phyloP scores from a whole-genome alignment of 1,284 basidiomycete genomes.

The Vanrija humicola region DNA sequence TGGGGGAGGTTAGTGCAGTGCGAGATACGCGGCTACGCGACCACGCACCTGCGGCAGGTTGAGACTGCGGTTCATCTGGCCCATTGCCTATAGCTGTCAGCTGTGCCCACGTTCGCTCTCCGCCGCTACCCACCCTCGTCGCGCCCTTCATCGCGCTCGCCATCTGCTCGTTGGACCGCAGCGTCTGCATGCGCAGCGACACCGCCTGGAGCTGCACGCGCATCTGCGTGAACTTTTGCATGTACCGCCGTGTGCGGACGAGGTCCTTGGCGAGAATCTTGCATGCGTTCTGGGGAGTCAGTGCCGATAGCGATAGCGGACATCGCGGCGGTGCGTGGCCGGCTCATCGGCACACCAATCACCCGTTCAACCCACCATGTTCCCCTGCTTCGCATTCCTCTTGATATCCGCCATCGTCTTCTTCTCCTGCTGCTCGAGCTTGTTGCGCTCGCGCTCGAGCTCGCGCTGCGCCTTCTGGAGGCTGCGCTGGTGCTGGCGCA shows the following conservation, averaged over 20 bases:
- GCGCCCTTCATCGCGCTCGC: slow-evolving; percentile 98
- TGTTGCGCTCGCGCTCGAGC: slow-evolving; percentile 88
- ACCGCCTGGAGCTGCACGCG: slow-evolving; percentile 97
- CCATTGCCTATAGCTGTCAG: slow-evolving; percentile 72
- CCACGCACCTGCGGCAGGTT: slow-evolving; percentile 67
- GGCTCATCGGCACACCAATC: not conserved
- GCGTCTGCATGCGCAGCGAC: slow-evolving; percentile 88
- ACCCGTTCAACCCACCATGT: slow-evolving; percentile 65
- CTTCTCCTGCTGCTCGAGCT: slow-evolving; percentile 94
- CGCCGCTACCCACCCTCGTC: slow-evolving; percentile 66
- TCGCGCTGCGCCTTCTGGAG: slow-evolving; percentile 95
- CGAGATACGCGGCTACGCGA: not conserved
- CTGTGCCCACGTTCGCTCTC: slow-evolving; percentile 2
- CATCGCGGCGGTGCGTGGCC: not conserved
- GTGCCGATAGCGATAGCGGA: not conserved
- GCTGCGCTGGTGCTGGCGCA: slow-evolving; percentile 92
- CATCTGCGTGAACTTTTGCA: slow-evolving; percentile 99
- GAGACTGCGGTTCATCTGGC: slow-evolving; percentile 91
- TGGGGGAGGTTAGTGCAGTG: slow-evolving; percentile 35
- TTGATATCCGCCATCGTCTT: slow-evolving; percentile 91
- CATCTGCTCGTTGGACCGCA: slow-evolving; percentile 98
- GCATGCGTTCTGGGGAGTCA: slow-evolving; percentile 72
- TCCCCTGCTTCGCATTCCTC: slow-evolving; percentile 90
- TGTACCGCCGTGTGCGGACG: slow-evolving; percentile 87
- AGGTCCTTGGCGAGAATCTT: slow-evolving; percentile 99